A percentile compares a stretch with the other conserved stretches of the same genome.
Evolutionary conservation across 441 rosid genomes (phyloP).

Genomic region (Erodium chrysanthum): DNA sequence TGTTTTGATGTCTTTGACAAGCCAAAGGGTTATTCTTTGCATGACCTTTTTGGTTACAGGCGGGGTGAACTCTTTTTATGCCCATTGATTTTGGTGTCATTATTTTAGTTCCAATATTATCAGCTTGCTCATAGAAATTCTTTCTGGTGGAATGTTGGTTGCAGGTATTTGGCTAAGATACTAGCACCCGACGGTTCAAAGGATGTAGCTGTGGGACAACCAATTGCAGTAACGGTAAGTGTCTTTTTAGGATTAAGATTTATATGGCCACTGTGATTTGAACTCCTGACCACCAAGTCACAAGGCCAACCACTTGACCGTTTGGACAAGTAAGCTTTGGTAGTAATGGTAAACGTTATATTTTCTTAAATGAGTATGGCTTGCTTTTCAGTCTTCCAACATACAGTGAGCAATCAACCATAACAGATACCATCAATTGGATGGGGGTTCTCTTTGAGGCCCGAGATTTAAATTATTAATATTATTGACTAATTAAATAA

Average conservation of each 20-base stretch:
- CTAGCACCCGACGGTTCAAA: constrained; percentile 59
- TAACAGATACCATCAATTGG: background rate
- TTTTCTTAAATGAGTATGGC: background rate
- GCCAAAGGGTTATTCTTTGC: too few relatives aligned
- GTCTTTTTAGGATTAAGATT: too few relatives aligned
- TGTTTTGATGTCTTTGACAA: background rate
- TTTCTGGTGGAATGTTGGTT: constrained; percentile 20
- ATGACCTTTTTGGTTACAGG: background rate
- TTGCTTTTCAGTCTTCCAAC: background rate
- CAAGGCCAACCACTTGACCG: too few relatives aligned
- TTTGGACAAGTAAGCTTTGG: too few relatives aligned
- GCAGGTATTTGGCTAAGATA: constrained; percentile 66
- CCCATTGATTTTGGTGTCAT: background rate
- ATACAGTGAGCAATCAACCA: background rate
- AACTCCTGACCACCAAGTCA: too few relatives aligned
- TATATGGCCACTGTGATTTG: too few relatives aligned
- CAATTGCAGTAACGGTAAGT: constrained; percentile 61
- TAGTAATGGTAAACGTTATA: background rate
- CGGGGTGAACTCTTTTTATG: background rate
- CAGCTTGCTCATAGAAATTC: background rate
- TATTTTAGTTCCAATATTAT: background rate
- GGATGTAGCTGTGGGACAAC: constrained; percentile 63
- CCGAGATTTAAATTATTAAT: background rate
- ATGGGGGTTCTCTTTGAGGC: background rate
- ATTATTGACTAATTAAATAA: background rate